Conservation (phyloP, 2,329 filamentous ascomycete genomes). For the Cladophialophora exuberans region DNA sequence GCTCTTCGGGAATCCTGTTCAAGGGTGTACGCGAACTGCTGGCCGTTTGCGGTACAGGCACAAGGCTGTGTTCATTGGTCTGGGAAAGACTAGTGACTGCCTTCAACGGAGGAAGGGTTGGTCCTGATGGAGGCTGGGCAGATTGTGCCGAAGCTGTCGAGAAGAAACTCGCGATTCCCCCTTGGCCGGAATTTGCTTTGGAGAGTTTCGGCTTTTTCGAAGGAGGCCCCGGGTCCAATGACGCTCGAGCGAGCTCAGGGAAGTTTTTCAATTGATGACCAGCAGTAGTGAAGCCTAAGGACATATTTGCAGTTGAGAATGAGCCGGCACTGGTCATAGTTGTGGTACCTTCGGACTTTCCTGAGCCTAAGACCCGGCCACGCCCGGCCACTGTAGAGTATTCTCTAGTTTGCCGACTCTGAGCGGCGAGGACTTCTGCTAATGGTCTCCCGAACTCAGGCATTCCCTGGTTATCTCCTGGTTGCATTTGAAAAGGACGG, state of each 20-base stretch:
- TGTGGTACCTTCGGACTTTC: slow-evolving; percentile 52
- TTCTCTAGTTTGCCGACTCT: background rate
- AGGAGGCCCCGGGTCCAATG: slow-evolving; percentile 37
- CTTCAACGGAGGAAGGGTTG: background rate
- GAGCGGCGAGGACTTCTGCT: slow-evolving; percentile 16
- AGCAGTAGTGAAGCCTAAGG: slow-evolving; percentile 64
- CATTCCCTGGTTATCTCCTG: slow-evolving; percentile 27
- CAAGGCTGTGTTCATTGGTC: too few species aligned
- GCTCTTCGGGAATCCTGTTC: slow-evolving; percentile 18
- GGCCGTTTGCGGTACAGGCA: too few species aligned
- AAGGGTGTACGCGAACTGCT: too few species aligned
- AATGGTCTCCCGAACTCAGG: slow-evolving; percentile 22
- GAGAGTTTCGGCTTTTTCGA: slow-evolving; percentile 39
- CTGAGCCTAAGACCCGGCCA: background rate
- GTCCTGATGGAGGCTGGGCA: background rate
- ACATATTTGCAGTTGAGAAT: slow-evolving; percentile 41
- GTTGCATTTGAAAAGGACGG: slow-evolving; percentile 42
- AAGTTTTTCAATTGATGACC: slow-evolving; percentile 54
- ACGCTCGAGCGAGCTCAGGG: slow-evolving; percentile 16
- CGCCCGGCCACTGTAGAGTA: background rate
- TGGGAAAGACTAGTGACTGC: too few species aligned
- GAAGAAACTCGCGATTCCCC: slow-evolving; percentile 57
- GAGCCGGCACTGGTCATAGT: slow-evolving; percentile 62
- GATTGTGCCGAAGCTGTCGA: slow-evolving; percentile 10
- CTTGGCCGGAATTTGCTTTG: slow-evolving; percentile 52